These are phyloP conservation scores for Ganoderma multipileum DNA, from an alignment of 1,284 basidiomycete genomes.

Conservation along the genomic window DNA sequence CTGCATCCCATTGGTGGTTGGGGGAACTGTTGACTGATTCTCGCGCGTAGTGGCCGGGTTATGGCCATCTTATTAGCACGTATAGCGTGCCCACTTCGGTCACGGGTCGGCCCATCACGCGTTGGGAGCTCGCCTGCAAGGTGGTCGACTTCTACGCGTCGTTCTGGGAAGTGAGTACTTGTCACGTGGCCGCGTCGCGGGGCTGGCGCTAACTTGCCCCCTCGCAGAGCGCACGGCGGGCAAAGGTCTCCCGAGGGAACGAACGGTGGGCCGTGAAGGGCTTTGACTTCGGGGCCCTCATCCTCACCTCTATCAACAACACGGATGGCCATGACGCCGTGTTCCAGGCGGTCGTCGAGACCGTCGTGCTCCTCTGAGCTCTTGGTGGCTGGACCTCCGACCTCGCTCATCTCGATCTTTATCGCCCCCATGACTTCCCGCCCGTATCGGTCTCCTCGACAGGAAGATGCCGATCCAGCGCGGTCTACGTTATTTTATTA, in stretches of 20 bases:
- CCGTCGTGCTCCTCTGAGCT: background rate
- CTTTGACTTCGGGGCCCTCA: constrained; percentile 1
- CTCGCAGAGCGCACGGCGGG: background rate
- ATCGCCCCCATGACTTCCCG: background rate
- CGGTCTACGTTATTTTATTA: background rate
- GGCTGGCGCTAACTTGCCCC: background rate
- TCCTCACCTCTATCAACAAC: constrained; percentile 8
- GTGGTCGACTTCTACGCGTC: background rate
- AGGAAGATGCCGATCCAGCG: background rate
- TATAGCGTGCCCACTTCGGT: background rate
- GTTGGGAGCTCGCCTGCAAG: background rate
- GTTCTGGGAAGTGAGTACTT: constrained; percentile 1
- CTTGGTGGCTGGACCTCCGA: background rate
- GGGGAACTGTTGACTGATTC: background rate
- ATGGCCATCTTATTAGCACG: background rate
- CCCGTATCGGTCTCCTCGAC: background rate
- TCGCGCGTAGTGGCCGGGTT: constrained; percentile 1
- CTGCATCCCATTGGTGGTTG: background rate
- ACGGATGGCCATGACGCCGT: constrained; percentile 6
- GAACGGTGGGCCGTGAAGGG: constrained; percentile 9
- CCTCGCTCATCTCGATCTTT: background rate
- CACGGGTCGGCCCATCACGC: background rate
- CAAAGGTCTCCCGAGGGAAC: background rate
- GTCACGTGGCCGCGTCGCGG: background rate
- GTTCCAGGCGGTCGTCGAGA: constrained; percentile 20